Percentiles rank a stretch among this genome's conserved stretches.
phyloP scores from a whole-genome alignment of 1,139 yeast species.

The Candida freyschussii region DNA sequence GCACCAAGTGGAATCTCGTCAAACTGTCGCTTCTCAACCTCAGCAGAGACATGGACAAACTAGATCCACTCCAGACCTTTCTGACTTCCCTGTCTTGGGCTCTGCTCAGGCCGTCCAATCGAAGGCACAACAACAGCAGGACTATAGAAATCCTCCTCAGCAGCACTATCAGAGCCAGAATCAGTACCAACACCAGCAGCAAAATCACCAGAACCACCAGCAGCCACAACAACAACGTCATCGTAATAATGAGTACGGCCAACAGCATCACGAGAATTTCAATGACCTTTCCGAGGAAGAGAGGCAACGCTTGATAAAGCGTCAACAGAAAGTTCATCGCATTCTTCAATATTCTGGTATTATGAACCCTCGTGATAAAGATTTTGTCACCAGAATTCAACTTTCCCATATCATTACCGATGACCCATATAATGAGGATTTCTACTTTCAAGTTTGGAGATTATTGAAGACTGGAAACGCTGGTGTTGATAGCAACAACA shows the following conservation, averaged over 20 bases:
- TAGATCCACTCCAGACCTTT: constrained; percentile 11
- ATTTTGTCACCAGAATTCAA: constrained; percentile 90
- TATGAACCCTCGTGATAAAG: constrained; percentile 96
- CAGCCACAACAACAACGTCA: constrained; percentile 21
- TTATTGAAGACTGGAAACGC: constrained; percentile 62
- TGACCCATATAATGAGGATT: constrained; percentile 96
- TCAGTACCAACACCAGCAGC: constrained; percentile 22
- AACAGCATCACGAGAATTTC: constrained; percentile 25
- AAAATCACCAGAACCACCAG: constrained; percentile 28
- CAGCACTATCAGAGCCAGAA: constrained; percentile 16
- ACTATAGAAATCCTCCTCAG: constrained; percentile 9
- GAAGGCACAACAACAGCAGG: constrained; percentile 16
- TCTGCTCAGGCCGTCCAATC: neutral
- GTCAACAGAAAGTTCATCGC: constrained; percentile 76
- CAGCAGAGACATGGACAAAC: constrained; percentile 3
- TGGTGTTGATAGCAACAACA: constrained; percentile 48
- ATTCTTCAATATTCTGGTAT: constrained; percentile 84
- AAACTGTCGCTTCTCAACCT: no score
- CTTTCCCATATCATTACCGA: constrained; percentile 94
- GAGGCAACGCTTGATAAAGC: constrained; percentile 51
- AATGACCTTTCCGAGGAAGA: constrained; percentile 44
- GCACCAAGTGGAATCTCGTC: no score
- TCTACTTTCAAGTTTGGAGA: constrained; percentile 89
- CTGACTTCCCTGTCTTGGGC: constrained; percentile 20
- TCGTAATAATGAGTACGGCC: constrained; percentile 19